These are phyloP conservation scores for Ceratorhiza oryzae-sativae DNA, from an alignment of 1,284 basidiomycete genomes.

Conservation along the genomic window DNA sequence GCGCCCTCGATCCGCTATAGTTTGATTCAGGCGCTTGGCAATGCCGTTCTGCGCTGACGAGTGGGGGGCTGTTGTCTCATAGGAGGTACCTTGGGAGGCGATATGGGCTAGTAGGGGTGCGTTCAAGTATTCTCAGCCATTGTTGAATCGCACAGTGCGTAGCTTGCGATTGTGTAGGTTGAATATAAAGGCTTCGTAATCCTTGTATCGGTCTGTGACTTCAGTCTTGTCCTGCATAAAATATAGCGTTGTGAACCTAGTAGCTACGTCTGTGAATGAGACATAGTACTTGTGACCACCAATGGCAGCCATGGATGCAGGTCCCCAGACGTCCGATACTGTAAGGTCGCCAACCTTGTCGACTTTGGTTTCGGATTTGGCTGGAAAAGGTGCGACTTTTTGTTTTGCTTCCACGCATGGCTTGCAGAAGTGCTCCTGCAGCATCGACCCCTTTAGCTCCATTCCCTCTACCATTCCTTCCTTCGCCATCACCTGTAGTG, in stretches of 20 bases:
- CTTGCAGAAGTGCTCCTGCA: neutral
- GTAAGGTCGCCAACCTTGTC: constrained; percentile 10
- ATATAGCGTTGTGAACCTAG: no score
- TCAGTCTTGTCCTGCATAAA: no score
- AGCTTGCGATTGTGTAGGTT: neutral
- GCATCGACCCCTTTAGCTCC: constrained; percentile 4
- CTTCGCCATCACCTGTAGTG: neutral
- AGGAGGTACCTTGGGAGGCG: no score
- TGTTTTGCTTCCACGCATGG: constrained; percentile 10
- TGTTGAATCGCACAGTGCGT: constrained; percentile 9
- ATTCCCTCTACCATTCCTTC: constrained; percentile 15
- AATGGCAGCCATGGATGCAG: neutral
- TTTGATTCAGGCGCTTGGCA: constrained; percentile 38
- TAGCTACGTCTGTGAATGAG: no score
- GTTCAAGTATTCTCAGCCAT: neutral
- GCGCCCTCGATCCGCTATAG: constrained; percentile 17
- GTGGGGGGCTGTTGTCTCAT: constrained; percentile 37
- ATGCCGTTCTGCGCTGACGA: constrained; percentile 42
- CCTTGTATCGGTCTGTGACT: no score
- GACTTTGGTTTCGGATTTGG: neutral
- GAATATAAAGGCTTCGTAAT: neutral
- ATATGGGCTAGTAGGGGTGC: neutral
- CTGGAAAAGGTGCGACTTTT: neutral
- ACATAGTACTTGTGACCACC: neutral
- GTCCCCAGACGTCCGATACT: constrained; percentile 1